phyloP scores from a whole-genome alignment of 2,329 filamentous ascomycete genomes.

The Macrophomina tecta region DNA sequence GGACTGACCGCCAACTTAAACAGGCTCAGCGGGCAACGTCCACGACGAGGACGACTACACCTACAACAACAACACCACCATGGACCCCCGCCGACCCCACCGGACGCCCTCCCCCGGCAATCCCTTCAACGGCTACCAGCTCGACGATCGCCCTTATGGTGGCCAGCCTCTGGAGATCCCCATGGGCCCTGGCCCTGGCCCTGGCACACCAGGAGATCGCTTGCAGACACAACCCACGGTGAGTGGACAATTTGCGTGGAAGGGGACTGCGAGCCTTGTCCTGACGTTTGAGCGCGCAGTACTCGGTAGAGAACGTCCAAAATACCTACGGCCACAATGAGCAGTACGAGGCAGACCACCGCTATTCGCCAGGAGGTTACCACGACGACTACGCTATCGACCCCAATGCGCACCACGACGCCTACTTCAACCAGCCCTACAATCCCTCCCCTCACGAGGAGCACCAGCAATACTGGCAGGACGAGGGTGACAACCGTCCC shows the following conservation, averaged over 20 bases:
- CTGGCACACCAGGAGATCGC: conserved; percentile 71
- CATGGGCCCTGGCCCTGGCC: conserved; percentile 61
- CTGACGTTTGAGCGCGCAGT: conserved; percentile 50
- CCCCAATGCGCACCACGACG: conserved; percentile 85
- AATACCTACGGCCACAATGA: conserved; percentile 69
- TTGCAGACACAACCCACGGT: conserved; percentile 85
- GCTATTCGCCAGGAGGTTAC: conserved; percentile 52
- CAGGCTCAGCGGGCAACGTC: conserved; percentile 24
- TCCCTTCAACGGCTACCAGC: conserved; percentile 77
- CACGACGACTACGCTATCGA: conserved; percentile 65
- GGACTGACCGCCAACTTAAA: conserved; percentile 19
- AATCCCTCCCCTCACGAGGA: conserved; percentile 69
- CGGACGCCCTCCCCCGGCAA: conserved; percentile 79
- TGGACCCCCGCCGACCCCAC: conserved; percentile 61
- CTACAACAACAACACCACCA: conserved; percentile 36
- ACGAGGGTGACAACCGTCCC: conserved; percentile 74
- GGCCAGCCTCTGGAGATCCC: conserved; percentile 71
- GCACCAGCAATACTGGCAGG: conserved; percentile 63
- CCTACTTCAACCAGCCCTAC: conserved; percentile 84
- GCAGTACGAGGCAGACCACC: conserved; percentile 60
- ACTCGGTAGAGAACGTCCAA: conserved; percentile 72
- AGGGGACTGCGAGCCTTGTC: conserved; percentile 24
- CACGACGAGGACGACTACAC: conserved; percentile 28
- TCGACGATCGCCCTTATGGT: conserved; percentile 76
- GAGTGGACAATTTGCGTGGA: conserved; percentile 47